phyloP scores from a whole-genome alignment of 805 yeast genomes.

The Spathaspora arborariae region DNA sequence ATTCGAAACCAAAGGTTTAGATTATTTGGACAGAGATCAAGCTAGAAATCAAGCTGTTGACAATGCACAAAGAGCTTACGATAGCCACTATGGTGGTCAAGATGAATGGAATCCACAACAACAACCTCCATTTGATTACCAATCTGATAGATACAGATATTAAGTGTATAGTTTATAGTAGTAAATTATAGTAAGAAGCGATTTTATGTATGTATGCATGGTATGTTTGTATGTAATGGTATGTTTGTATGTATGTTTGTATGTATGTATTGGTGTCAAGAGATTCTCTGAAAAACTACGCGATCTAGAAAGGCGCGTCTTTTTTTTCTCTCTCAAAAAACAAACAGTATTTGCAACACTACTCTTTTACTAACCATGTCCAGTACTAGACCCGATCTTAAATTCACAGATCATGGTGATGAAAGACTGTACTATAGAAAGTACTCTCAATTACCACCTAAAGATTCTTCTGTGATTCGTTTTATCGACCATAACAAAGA shows the following conservation, averaged over 20 bases:
- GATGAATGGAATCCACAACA: conserved; percentile 25
- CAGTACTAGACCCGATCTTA: conserved; percentile 19
- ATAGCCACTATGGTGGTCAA: conserved; percentile 24
- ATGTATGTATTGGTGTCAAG: too few relatives aligned
- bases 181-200: too few relatives aligned
- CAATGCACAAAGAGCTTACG: conserved; percentile 19
- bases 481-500: conserved; percentile 77
- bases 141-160: conserved; percentile 19
- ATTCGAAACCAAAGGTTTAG: conserved; percentile 31
- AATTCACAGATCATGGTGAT: conserved; percentile 37
- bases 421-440: conserved; percentile 41
- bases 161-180: conserved; percentile 4
- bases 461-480: conserved; percentile 49
- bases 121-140: conserved; percentile 25
- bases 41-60: conserved; percentile 22
- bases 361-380: conserved; percentile 9
- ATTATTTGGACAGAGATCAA: conserved; percentile 25
- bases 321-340: neutral
- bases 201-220: too few relatives aligned
- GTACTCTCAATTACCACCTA: conserved; percentile 47
- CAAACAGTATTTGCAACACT: too few relatives aligned
- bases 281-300: neutral
- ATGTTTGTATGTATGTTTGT: too few relatives aligned
- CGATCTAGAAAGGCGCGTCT: neutral
- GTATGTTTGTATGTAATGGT: too few relatives aligned